Conservation (phyloP, 345 rosid species). For the Arabidopsis suecica region DNA sequence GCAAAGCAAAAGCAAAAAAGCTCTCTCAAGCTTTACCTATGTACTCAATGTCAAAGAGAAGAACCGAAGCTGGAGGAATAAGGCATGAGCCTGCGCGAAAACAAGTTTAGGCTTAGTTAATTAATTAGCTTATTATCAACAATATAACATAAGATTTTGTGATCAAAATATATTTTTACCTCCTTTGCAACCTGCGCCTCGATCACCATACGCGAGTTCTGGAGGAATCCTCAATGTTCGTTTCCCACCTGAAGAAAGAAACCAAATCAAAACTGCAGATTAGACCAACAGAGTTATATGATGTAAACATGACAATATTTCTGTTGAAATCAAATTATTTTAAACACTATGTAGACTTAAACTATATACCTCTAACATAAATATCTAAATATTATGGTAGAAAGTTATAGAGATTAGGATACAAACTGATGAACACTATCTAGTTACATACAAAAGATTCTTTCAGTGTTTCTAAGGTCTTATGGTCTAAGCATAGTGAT, state of each 20-base stretch:
- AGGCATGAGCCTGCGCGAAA: conserved; percentile 78
- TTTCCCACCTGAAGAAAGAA: conserved; percentile 63
- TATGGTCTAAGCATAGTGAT: background rate
- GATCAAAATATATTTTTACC: conserved; percentile 47
- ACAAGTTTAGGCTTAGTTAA: background rate
- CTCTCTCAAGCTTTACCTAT: conserved; percentile 69
- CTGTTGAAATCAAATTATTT: too few species aligned
- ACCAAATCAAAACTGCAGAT: background rate
- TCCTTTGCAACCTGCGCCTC: conserved; percentile 97
- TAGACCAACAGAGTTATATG: background rate
- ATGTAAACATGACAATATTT: conserved; percentile 5
- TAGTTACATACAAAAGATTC: too few species aligned
- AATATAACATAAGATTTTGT: background rate
- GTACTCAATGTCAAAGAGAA: conserved; percentile 81
- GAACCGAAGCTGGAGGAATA: conserved; percentile 87
- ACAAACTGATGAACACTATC: too few species aligned
- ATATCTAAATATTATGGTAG: too few species aligned
- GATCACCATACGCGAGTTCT: conserved; percentile 77
- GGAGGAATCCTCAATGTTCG: conserved; percentile 76
- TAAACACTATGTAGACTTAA: too few species aligned
- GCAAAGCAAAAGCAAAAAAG: background rate
- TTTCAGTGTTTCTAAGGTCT: background rate
- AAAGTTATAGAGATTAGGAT: too few species aligned
- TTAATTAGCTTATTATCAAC: background rate
- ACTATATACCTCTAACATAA: too few species aligned